phyloP scores from a whole-genome alignment of 2,329 filamentous ascomycete species.

The Exophiala bonariae region DNA sequence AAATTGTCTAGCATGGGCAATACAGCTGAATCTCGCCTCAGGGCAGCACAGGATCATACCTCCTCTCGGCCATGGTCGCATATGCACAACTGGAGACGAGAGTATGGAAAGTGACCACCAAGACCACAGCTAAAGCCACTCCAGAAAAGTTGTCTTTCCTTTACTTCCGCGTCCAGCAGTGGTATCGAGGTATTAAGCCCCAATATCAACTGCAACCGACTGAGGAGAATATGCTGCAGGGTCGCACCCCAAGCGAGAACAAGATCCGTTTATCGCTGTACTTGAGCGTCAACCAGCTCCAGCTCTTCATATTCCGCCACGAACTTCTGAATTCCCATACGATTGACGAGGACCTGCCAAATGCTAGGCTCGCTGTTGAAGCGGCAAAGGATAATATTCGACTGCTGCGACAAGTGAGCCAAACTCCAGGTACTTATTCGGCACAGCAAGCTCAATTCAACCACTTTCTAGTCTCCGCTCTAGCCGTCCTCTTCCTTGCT shows the following conservation, averaged over 20 bases:
- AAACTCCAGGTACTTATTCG: constrained; percentile 39
- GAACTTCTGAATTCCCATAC: constrained; percentile 40
- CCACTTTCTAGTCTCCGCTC: constrained; percentile 41
- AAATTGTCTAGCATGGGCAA: background rate
- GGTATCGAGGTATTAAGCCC: background rate
- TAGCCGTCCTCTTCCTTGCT: constrained; percentile 44
- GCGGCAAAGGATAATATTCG: constrained; percentile 40
- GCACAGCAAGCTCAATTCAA: constrained; percentile 43
- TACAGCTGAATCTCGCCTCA: background rate
- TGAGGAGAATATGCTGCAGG: background rate
- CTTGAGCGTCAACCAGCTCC: constrained; percentile 47
- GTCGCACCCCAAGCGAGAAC: constrained; percentile 32
- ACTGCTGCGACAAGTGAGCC: constrained; percentile 39
- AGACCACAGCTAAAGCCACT: background rate
- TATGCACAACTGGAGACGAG: background rate
- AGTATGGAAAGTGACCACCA: background rate
- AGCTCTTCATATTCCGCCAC: constrained; percentile 47
- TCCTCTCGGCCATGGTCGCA: background rate
- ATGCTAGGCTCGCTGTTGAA: constrained; percentile 42
- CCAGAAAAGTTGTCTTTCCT: background rate
- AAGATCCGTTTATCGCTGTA: constrained; percentile 46
- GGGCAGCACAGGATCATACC: constrained; percentile 22
- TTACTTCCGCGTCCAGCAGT: background rate
- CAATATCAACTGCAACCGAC: background rate
- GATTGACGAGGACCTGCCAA: constrained; percentile 37